Conservation (phyloP, 352 stramenopile species). For the Pythium scleroteichum region DNA sequence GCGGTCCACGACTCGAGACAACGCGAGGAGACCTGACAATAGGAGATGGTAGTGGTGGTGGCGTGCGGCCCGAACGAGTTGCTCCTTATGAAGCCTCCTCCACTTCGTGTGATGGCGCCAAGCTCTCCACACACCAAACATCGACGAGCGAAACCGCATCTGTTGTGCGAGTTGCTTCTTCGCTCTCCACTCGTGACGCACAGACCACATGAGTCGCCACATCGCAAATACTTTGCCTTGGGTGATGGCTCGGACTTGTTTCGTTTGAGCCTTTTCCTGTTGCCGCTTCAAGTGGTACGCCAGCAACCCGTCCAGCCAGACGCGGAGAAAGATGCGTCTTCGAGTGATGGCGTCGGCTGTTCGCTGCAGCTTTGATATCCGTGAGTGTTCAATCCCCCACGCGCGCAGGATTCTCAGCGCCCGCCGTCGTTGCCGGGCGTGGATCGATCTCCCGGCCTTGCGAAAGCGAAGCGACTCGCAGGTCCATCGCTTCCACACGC, state of each 20-base stretch:
- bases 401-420: slow-evolving; percentile 12
- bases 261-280: not conserved
- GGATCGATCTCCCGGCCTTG: not conserved
- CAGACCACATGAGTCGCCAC: slow-evolving; percentile 13
- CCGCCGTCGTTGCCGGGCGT: not conserved
- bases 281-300: slow-evolving; percentile 13
- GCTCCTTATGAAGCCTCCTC: slow-evolving; percentile 11
- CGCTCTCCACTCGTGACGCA: slow-evolving; percentile 8
- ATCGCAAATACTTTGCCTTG: not conserved
- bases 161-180: slow-evolving; percentile 8
- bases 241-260: slow-evolving; percentile 2
- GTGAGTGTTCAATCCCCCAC: slow-evolving; percentile 10
- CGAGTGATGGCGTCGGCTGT: slow-evolving; percentile 14
- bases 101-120: slow-evolving; percentile 1
- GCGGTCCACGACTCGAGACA: slow-evolving; percentile 8
- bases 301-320: slow-evolving; percentile 17
- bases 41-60: slow-evolving; percentile 4
- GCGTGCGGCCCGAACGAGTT: not conserved
- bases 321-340: slow-evolving; percentile 10
- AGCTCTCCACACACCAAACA: slow-evolving; percentile 3
- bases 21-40: slow-evolving; percentile 1
- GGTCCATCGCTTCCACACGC: slow-evolving; percentile 17
- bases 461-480: slow-evolving; percentile 10
- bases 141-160: not conserved
- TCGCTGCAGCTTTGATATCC: not conserved